Base-by-base conservation (phyloP, 306 rosid species). In the Adenanthera pavonina region DNA sequence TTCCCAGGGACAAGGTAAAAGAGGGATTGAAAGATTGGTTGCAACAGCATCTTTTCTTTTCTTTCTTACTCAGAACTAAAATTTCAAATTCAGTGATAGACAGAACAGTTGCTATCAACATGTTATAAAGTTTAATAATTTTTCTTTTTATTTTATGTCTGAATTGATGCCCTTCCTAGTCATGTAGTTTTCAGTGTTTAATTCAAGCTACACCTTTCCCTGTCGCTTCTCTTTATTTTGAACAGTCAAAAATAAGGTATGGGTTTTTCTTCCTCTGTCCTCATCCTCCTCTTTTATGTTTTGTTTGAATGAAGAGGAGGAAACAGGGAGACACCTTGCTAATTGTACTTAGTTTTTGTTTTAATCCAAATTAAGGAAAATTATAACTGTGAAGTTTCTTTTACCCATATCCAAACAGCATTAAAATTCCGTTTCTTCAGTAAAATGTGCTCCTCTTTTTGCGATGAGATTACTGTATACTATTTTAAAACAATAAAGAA, bases 1-100 rank as follows among this genome's bases (percentile, higher is more conserved):
- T 51, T 44, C 30, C 51, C 44, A 19, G 53, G 51, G 44, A 34
- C 30, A 6, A 49, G 16, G 51, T 33, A 33, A 46, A 61, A 46
- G n/a, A 36, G 72, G 61, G 44, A 10, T 76, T 44, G 47, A 19
- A 76, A 41, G 35, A 64, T 66, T 53, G 60, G 64, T 47, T 66
- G 51, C 16, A 7, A 19, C 16, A 33, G 64, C 46, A 44, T 46
- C 62, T 33, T 66, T 53, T 40, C 30, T 25, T 25, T 25, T 25
- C 46, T 30, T 53, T 65, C 35, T 14, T 16, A 25, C 77, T 47
- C 43, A 48, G 68, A 30, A 49, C 40, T 15, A n/a, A 35, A 52
- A 34, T 57, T 56, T 76, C 34, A 47, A 82, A 33, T 33, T 56
- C 33, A 40, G 69, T 34, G 43, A 64, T 38, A 25, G 46, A 65